Evolutionary conservation across 805 yeast species (phyloP).

Genomic region (Pichia gijzeniarum): DNA sequence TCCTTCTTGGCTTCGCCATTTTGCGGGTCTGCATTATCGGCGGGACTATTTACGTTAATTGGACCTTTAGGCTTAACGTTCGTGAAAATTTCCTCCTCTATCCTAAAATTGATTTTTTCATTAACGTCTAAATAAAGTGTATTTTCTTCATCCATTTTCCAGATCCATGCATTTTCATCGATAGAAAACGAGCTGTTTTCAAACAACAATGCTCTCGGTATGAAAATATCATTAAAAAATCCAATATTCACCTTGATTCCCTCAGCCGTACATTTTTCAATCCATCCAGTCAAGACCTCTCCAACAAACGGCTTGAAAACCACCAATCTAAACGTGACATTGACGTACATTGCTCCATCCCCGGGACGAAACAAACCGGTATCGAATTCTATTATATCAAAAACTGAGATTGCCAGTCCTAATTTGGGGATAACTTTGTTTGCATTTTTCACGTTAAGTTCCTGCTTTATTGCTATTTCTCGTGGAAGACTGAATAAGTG

Average conservation of each 20-base stretch:
- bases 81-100: conserved; percentile 82
- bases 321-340: conserved; percentile 65
- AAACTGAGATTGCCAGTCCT: conserved; percentile 79
- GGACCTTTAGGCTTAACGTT: conserved; percentile 78
- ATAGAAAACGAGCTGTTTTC: conserved; percentile 41
- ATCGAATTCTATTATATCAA: conserved; percentile 74
- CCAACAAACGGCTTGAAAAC: conserved; percentile 95
- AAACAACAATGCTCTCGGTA: conserved; percentile 77
- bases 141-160: conserved; percentile 69
- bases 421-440: conserved; percentile 78
- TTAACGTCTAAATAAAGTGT: conserved; percentile 80
- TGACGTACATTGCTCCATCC: conserved; percentile 83
- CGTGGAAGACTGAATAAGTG: conserved; percentile 70
- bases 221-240: conserved; percentile 86
- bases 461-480: conserved; percentile 66
- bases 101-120: conserved; percentile 85
- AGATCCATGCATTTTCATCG: conserved; percentile 91
- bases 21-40: conserved; percentile 29
- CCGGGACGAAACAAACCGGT: conserved; percentile 93
- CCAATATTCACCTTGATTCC: conserved; percentile 83
- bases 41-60: conserved; percentile 18
- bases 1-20: conserved; percentile 19
- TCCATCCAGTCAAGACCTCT: conserved; percentile 89
- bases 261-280: conserved; percentile 77
- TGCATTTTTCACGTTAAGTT: conserved; percentile 76